Evolutionary conservation across 768 basidiomycete species (phyloP), one percentile per base, ranked within the genome.

Genomic region (Kondoa malvinella): DNA sequence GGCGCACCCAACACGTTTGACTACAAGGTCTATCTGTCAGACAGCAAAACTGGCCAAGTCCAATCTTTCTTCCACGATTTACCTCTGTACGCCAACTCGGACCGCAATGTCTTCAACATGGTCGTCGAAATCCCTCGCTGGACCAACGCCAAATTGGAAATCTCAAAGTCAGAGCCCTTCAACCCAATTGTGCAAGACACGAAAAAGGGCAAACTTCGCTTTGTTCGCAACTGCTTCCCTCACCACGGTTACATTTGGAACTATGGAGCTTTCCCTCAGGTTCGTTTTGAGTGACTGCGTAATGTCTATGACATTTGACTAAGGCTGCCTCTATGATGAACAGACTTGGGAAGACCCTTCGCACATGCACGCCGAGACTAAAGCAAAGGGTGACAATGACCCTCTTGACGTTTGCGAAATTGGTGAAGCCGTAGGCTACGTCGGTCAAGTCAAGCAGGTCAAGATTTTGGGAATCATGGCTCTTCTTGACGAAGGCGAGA

Each of bases 231-330:
- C 83, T 97, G 95, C 80, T 99, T 99, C 88, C 95, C 95, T 73
- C 95, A 99, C 82, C 92, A 97, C 77, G 94, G 95, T 40, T 92
- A 96, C 83, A 92, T 99, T 82, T 99, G 95, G 95, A 99, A 99
- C 83, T 99, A 99, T 76, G 94, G 94, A 75, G 92, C 92, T 69
- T 95, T 99, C 85, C 94, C 94, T 70, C 91, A 94, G 84, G 91
- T 87, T 67, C 61, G 84, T 62, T 27, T 34, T 29, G 56, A 50
- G 40, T 50, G 8, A 8, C 40, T 50, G 12, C 40, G 12, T 50
- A 8, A 8, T 50, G 40, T 21, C n/a, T n/a, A n/a, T n/a, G n/a
- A n/a, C n/a, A n/a, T n/a, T n/a, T n/a, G n/a, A n/a, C n/a, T n/a
- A n/a, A n/a, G n/a, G n/a, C n/a, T n/a, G n/a, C n/a, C n/a, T n/a